These are phyloP conservation scores for Forsythia viridissima DNA, from an alignment of 257 asterid species.

Conservation along the genomic window DNA sequence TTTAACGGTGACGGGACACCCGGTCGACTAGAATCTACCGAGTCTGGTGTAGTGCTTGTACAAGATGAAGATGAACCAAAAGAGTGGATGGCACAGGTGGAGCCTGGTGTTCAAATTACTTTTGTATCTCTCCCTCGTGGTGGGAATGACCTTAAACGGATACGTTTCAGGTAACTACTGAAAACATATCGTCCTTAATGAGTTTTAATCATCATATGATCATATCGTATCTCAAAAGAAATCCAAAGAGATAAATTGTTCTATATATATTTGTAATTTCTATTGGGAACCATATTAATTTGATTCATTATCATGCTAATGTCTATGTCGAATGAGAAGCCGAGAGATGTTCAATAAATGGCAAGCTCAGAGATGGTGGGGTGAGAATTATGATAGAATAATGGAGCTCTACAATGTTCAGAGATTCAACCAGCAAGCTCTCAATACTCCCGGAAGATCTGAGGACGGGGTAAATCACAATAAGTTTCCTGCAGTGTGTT, in stretches of 20 bases:
- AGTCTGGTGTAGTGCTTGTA: slow-evolving; percentile 49
- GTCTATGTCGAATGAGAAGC: slow-evolving; percentile 38
- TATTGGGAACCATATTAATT: not conserved
- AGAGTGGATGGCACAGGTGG: slow-evolving; percentile 92
- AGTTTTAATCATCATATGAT: not conserved
- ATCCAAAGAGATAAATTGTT: not conserved
- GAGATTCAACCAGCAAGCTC: slow-evolving; percentile 78
- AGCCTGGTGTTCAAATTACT: slow-evolving; percentile 90
- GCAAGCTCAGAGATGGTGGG: slow-evolving; percentile 97
- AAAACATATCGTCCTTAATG: not conserved
- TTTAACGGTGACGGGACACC: slow-evolving; percentile 35
- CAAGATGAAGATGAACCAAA: slow-evolving; percentile 64
- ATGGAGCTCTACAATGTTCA: slow-evolving; percentile 91
- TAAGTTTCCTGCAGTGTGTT: not conserved
- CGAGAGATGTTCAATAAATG: slow-evolving; percentile 86
- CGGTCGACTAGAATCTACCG: slow-evolving; percentile 42
- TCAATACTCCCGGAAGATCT: slow-evolving; percentile 75
- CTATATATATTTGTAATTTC: not conserved
- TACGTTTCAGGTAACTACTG: slow-evolving; percentile 68
- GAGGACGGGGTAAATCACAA: slow-evolving; percentile 74
- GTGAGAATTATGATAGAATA: slow-evolving; percentile 76
- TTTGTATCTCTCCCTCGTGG: slow-evolving; percentile 79
- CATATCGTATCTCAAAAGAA: not conserved
- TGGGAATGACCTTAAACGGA: slow-evolving; percentile 85
- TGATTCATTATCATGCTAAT: slow-evolving; percentile 20